A percentile compares a stretch with the other conserved stretches of the same genome.
Conservation (phyloP, 331 rosid genomes). For the Malus hybrid region DNA sequence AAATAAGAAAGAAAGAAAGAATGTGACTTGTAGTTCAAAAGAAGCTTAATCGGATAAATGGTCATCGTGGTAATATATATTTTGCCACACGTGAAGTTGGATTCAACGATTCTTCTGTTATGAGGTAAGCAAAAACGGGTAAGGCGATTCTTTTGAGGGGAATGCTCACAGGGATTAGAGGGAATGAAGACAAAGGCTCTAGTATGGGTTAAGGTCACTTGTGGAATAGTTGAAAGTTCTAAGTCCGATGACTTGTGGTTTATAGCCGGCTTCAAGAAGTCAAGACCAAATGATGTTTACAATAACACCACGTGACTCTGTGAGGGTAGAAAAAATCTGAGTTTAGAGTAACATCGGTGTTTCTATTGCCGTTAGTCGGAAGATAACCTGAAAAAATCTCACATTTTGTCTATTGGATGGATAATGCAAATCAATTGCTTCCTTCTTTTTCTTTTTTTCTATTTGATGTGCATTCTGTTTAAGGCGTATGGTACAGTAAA, state of each 20-base stretch:
- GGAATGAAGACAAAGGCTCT: constrained; percentile 89
- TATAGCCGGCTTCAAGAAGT: constrained; percentile 80
- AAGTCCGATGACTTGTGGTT: constrained; percentile 80
- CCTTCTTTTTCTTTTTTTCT: neutral
- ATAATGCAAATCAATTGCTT: neutral
- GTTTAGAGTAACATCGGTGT: neutral
- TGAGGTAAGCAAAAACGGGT: constrained; percentile 62
- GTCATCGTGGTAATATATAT: too few species aligned
- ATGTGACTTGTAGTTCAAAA: neutral
- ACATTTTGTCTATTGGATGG: neutral
- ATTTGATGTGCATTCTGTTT: neutral
- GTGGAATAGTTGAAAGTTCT: constrained; percentile 59
- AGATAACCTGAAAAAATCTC: neutral
- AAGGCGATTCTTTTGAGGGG: constrained; percentile 66
- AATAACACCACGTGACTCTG: constrained; percentile 44
- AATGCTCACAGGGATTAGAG: constrained; percentile 58
- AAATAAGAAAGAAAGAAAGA: too few species aligned
- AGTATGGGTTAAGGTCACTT: constrained; percentile 85
- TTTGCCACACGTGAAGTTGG: constrained; percentile 65
- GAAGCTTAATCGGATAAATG: too few species aligned
- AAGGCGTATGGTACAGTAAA: neutral
- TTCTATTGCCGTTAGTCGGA: neutral
- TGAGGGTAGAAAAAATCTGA: constrained; percentile 59
- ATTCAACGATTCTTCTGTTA: constrained; percentile 74
- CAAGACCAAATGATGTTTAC: constrained; percentile 63